Evolutionary conservation across 345 rosid species (phyloP).

Genomic region (Murraya koenigii): DNA sequence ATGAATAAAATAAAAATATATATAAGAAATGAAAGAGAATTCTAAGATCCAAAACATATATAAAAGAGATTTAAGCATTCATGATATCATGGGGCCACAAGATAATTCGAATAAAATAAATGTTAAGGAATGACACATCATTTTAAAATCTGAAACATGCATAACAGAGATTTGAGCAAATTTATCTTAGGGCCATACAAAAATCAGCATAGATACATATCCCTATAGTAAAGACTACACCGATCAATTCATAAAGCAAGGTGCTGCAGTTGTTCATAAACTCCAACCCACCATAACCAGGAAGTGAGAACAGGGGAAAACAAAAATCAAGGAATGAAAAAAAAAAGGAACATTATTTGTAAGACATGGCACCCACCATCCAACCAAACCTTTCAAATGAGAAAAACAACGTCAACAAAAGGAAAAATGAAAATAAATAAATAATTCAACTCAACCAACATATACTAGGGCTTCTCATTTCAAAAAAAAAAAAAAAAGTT

Average conservation of each 20-base stretch:
- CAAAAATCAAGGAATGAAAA: not conserved
- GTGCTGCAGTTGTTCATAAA: not conserved
- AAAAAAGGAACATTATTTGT: not conserved
- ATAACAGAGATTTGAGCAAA: not conserved
- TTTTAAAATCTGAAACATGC: not conserved
- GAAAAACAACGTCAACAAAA: not conserved
- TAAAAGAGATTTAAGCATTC: not conserved
- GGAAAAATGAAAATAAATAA: not conserved
- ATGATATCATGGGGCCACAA: not conserved
- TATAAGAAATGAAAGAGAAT: not conserved
- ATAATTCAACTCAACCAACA: constrained; percentile 4
- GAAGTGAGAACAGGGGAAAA: too few relatives aligned
- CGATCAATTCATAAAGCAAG: constrained; percentile 1
- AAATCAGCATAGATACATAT: not conserved
- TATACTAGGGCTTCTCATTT: not conserved
- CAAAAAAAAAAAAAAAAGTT: not conserved
- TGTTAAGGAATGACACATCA: not conserved
- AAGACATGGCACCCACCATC: not conserved
- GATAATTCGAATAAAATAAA: not conserved
- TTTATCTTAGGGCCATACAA: not conserved
- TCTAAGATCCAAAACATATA: not conserved
- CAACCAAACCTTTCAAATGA: not conserved
- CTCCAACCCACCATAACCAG: not conserved
- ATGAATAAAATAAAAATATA: not conserved
- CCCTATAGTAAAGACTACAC: not conserved